Conservation (phyloP, 495 filamentous ascomycete genomes). For the Lasiosphaeria miniovina region DNA sequence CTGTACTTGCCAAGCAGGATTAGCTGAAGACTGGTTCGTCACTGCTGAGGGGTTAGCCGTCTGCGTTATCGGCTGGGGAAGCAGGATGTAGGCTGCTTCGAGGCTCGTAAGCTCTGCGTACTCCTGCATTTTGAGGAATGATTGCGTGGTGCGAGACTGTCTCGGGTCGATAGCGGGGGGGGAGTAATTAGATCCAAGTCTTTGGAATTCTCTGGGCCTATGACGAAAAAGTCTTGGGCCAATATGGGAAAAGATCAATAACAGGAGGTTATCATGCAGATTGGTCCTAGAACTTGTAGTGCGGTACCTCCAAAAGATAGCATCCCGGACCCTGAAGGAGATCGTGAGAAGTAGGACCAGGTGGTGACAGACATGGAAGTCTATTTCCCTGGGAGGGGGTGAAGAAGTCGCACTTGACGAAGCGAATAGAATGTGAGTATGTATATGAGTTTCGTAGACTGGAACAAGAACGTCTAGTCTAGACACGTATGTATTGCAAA, state of each 20-base stretch:
- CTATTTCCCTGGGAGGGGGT: constrained; percentile 5
- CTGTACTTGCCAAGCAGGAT: constrained; percentile 6
- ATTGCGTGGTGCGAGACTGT: constrained; percentile 5
- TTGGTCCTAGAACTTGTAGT: constrained; percentile 3
- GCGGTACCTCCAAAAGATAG: neutral
- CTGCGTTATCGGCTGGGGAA: constrained; percentile 13
- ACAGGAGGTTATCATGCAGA: constrained; percentile 14
- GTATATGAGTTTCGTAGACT: constrained; percentile 28
- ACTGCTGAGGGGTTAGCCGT: constrained; percentile 1
- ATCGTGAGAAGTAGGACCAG: constrained; percentile 3
- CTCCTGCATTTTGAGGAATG: constrained; percentile 13
- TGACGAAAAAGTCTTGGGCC: neutral
- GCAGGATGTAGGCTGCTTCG: constrained; percentile 12
- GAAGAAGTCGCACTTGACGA: neutral
- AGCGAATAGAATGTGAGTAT: constrained; percentile 18
- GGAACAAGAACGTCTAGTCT: constrained; percentile 1
- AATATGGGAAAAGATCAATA: constrained; percentile 12
- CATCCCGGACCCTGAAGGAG: constrained; percentile 12
- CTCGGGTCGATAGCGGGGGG: neutral
- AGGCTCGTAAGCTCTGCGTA: constrained; percentile 8
- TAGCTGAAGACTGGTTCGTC: constrained; percentile 1
- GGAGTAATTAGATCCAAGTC: neutral
- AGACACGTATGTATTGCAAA: constrained; percentile 11
- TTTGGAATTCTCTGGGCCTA: constrained; percentile 1
- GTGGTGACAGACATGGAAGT: constrained; percentile 7